Conservation (phyloP, 768 basidiomycete genomes). For the Podaxis sp. region DNA sequence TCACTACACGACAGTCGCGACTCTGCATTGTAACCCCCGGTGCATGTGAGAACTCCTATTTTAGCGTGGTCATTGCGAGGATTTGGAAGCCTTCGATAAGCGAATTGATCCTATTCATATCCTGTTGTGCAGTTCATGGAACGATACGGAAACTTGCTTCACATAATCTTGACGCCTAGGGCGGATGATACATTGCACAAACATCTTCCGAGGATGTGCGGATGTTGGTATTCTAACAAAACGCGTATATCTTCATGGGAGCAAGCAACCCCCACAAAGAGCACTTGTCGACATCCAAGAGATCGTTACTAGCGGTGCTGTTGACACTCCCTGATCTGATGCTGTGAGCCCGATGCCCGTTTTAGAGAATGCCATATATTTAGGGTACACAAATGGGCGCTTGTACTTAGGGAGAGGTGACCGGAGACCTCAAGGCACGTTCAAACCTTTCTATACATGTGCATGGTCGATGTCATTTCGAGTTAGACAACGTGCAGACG, state of each 20-base stretch:
- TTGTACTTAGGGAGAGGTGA: too few species aligned
- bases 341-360: too few species aligned
- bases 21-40: background rate
- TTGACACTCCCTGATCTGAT: too few species aligned
- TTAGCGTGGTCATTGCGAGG: background rate
- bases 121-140: background rate
- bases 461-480: too few species aligned
- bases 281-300: background rate
- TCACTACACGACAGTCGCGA: background rate
- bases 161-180: background rate
- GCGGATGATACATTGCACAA: background rate
- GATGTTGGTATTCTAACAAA: background rate
- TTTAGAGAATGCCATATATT: too few species aligned
- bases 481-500: too few species aligned
- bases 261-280: background rate
- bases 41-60: background rate
- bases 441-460: too few species aligned
- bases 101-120: background rate
- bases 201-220: background rate
- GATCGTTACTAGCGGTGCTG: too few species aligned
- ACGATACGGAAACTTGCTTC: background rate
- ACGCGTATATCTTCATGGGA: background rate
- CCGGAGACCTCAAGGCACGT: too few species aligned
- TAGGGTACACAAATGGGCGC: too few species aligned
- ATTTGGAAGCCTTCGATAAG: background rate